Evolutionary conservation across 2,329 filamentous ascomycete genomes (phyloP).

Genomic region (Aphanoascus verrucosus): DNA sequence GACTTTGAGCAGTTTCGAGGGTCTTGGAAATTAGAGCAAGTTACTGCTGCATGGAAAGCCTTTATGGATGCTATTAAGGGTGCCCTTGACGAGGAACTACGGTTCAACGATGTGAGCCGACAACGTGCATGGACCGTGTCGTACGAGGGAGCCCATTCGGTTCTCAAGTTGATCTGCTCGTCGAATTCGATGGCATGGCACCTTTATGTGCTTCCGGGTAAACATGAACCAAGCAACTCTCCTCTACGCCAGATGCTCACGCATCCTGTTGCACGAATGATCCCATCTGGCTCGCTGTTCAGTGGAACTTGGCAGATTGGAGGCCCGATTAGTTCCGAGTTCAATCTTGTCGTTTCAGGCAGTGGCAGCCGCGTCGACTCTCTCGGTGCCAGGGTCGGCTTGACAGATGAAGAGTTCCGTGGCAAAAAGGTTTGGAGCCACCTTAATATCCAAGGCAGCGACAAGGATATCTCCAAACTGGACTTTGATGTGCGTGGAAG

Average conservation of each 20-base stretch:
- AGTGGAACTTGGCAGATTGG: conserved; percentile 39
- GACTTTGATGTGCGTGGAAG: conserved; percentile 38
- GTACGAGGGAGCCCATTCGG: conserved; percentile 33
- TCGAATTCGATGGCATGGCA: conserved; percentile 35
- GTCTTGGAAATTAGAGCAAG: background rate
- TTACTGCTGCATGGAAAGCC: conserved; percentile 10
- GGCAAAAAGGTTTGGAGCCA: conserved; percentile 36
- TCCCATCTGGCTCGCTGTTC: conserved; percentile 26
- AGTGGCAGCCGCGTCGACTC: conserved; percentile 25
- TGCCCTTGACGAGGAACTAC: conserved; percentile 27
- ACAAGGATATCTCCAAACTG: conserved; percentile 22
- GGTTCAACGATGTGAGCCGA: conserved; percentile 25
- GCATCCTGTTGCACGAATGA: conserved; percentile 41
- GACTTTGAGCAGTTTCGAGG: conserved; percentile 19
- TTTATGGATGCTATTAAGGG: conserved; percentile 8
- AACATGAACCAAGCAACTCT: conserved; percentile 30
- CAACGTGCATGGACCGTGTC: conserved; percentile 33
- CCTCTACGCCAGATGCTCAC: conserved; percentile 34
- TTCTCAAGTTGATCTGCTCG: conserved; percentile 32
- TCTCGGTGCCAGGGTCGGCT: conserved; percentile 33
- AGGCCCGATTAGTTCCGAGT: conserved; percentile 29
- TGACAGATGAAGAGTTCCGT: conserved; percentile 29
- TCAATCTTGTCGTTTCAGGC: conserved; percentile 31
- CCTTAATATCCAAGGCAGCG: conserved; percentile 32
- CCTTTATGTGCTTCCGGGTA: conserved; percentile 38